phyloP scores from a whole-genome alignment of 129 eudicot species.

The Chrysanthemum seticuspe region DNA sequence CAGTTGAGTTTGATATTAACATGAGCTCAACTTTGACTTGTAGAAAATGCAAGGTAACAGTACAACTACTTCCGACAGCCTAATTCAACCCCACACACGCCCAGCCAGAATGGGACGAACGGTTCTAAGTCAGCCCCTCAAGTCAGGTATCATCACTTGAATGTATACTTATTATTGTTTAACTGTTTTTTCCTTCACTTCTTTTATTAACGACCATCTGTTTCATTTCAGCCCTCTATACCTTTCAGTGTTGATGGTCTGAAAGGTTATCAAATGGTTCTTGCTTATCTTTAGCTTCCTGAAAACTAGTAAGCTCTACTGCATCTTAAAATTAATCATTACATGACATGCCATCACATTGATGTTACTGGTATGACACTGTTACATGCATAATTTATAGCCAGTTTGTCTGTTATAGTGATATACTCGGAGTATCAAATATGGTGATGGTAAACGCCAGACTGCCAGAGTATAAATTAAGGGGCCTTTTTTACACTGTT shows the following conservation, averaged over 20 bases:
- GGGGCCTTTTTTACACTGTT: not conserved
- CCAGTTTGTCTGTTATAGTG: not conserved
- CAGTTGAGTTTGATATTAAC: not conserved
- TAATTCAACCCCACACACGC: constrained; percentile 46
- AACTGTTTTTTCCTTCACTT: not conserved
- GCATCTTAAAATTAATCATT: not conserved
- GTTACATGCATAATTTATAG: not conserved
- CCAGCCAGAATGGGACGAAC: constrained; percentile 47
- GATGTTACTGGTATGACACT: not conserved
- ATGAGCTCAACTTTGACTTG: constrained; percentile 4
- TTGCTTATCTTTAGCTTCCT: constrained; percentile 70
- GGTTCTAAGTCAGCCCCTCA: constrained; percentile 46
- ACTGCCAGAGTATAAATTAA: not conserved
- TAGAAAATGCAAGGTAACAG: constrained; percentile 49
- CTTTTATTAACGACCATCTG: constrained; percentile 2
- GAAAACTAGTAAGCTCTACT: constrained; percentile 52
- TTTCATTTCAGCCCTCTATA: constrained; percentile 40
- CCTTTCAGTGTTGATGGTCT: constrained; percentile 64
- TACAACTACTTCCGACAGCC: constrained; percentile 31
- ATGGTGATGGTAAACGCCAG: not conserved
- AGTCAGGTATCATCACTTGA: constrained; percentile 46
- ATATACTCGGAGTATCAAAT: not conserved
- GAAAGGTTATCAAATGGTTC: constrained; percentile 56
- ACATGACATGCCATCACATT: not conserved
- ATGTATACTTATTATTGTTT: not conserved